Percentiles rank a stretch among this genome's conserved stretches.
Evolutionary conservation across 495 filamentous ascomycete genomes (phyloP).

Genomic region (Penicillium ochrochloron): DNA sequence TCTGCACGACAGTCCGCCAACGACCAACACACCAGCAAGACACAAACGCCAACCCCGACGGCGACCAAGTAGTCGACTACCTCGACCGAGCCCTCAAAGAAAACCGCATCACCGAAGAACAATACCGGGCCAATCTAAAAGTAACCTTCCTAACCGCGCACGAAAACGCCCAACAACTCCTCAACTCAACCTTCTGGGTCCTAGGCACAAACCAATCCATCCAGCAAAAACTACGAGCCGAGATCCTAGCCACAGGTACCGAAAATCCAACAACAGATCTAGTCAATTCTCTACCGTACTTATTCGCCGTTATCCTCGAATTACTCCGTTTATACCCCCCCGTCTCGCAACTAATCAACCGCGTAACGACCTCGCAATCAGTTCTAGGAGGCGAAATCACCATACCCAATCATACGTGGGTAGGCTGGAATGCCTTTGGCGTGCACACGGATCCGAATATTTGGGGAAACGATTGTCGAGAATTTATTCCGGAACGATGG

Average conservation of each 20-base stretch:
- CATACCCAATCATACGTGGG: conserved; percentile 38
- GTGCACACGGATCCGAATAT: conserved; percentile 34
- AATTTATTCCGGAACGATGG: conserved; percentile 46
- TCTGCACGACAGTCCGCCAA: conserved; percentile 30
- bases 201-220: conserved; percentile 31
- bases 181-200: conserved; percentile 38
- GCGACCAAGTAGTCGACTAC: conserved; percentile 30
- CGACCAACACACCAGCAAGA: conserved; percentile 6
- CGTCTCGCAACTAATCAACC: conserved; percentile 44
- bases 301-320: conserved; percentile 44
- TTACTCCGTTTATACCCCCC: conserved; percentile 47
- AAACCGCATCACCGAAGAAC: conserved; percentile 30
- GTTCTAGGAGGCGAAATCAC: conserved; percentile 33
- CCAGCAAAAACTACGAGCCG: conserved; percentile 36
- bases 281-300: conserved; percentile 39
- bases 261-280: conserved; percentile 25
- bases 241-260: conserved; percentile 21
- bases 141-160: conserved; percentile 42
- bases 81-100: conserved; percentile 30
- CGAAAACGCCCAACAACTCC: conserved; percentile 40
- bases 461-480: conserved; percentile 37
- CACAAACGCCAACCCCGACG: background rate
- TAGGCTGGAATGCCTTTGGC: conserved; percentile 44
- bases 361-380: conserved; percentile 17
- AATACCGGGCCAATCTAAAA: conserved; percentile 42